Base-by-base conservation (phyloP, 768 basidiomycete species). In the Clathrus columnatus region DNA sequence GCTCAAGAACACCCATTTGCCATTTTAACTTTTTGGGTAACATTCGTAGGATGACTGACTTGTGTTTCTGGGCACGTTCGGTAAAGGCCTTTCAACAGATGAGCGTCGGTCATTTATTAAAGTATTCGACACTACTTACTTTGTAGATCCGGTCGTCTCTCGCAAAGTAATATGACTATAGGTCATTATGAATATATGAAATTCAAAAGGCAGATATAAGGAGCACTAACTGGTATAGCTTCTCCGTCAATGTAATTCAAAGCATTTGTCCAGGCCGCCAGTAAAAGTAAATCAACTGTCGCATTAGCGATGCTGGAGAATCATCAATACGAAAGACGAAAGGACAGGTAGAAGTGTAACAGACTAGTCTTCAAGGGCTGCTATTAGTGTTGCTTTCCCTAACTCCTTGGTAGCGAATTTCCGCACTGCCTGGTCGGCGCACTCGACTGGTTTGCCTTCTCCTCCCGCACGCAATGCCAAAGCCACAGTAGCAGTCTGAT, bases 381-480 rank as follows among this genome's bases (percentile, higher is more conserved):
- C 88, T 43, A 96, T 91, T 45, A 82, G 69, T 45, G 78, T 81
- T 23, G 82, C 87, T 66, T 84, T 87, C 17, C 81, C 85, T 4
- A 98, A 71, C 63, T 93, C 90, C 60, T 80, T 85, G 0, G 91
- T 92, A 3, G 93, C 86, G 69, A 96, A 96, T 57, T 80, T 83
- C 54, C 87, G 73, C 20, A 97, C 85, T n/a, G 85, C 81, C 21
- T 78, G 70, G 30, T 82, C 81, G 5, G 94, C 91, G 7, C 80
- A 77, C 27, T 75, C 68, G 1, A 96, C 91, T 1, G 94, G 93
- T 60, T 81, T 77, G 1, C 84, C 85, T 50, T 75, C 75, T 16
- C 79, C 77, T 0, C 85, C 85, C 1, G 78, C 73, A 43, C 81
- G 79, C 54, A 96, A 71, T 2, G 90, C 84, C 43, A 84, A 77